Evolutionary conservation across 352 stramenopile genomes (phyloP), one percentile per base, ranked within the genome.

Genomic region (Phytophthora ramorum): DNA sequence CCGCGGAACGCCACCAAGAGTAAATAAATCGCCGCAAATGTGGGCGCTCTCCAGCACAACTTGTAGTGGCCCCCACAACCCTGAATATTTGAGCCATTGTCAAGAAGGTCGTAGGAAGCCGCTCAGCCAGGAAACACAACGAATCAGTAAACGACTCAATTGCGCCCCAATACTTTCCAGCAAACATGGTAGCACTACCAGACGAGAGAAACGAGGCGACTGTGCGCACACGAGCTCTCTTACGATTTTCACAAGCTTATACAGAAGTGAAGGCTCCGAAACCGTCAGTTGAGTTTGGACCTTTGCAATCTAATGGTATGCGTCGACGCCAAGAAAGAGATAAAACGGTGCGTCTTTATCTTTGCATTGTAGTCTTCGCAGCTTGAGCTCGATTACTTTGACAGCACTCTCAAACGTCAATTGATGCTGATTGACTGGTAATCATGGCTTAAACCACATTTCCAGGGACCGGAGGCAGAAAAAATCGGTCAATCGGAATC

Each of bases 271-370:
- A 5, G 38, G 4, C 14, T 44, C 14, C 4, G 2, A 22, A 20
- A 1, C 16, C 22, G 14, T 44, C 8, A 3, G 38, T 22, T 22
- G 5, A 20, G 12, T 16, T 0, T 22, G 2, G 7, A 71, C 24
- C 16, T 62, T 45, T 44, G 66, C 30, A 58, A 74, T 74, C 48
- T 47, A 50, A 46, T 74, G 58, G 63, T 64, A 69, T 40, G 69
- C 59, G 61, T 74, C 58, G 58, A 74, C 34, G 37, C 66, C 58
- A 44, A 69, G 53, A 61, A 63, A 69, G n/a, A 74, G 54, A 54
- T 69, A 63, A 10, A 74, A 58, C 34, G 46, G 40, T 5, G 6
- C n/a, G 43, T 41, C 48, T 32, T 50, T 32, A 50, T 37, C 43
- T 24, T 24, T 24, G 22, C 22, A 24, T 20, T 26, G 0, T n/a